A percentile compares a stretch with the other conserved stretches of the same genome.
Evolutionary conservation across 345 rosid species (phyloP).

Genomic region (Geranium rotundifolium): DNA sequence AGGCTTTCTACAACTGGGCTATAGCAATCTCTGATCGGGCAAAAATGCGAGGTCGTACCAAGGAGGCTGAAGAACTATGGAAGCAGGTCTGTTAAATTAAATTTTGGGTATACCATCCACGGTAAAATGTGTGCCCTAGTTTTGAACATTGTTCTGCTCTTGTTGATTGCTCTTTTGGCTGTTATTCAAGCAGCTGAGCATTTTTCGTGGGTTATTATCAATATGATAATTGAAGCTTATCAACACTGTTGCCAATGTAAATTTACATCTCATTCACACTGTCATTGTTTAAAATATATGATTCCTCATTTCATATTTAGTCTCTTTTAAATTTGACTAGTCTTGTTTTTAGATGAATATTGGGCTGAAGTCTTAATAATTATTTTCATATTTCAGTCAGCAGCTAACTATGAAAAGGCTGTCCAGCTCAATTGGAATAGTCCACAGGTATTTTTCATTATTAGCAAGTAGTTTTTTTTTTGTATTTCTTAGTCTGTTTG

Average conservation of each 20-base stretch:
- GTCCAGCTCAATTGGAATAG: conserved; percentile 98
- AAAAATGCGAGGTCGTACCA: conserved; percentile 98
- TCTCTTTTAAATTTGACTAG: background rate
- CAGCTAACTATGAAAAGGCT: conserved; percentile 88
- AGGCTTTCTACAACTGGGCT: conserved; percentile 99
- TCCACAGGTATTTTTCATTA: conserved; percentile 54
- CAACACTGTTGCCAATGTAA: background rate
- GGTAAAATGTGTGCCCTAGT: too few relatives aligned
- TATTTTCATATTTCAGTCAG: conserved; percentile 50
- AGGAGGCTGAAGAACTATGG: conserved; percentile 99
- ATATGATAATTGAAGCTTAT: background rate
- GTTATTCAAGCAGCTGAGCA: background rate
- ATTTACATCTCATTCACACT: too few relatives aligned
- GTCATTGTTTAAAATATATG: too few relatives aligned
- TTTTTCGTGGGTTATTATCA: background rate
- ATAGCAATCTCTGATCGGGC: conserved; percentile 99
- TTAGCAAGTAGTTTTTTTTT: background rate
- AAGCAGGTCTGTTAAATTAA: conserved; percentile 43
- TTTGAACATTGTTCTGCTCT: too few relatives aligned
- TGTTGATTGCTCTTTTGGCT: background rate
- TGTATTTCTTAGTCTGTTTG: background rate
- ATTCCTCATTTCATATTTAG: too few relatives aligned
- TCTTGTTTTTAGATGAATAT: background rate
- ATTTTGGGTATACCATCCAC: background rate
- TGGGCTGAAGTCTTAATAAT: background rate